Base-by-base conservation (phyloP, 495 filamentous ascomycete species). In the Cryomyces minteri region DNA sequence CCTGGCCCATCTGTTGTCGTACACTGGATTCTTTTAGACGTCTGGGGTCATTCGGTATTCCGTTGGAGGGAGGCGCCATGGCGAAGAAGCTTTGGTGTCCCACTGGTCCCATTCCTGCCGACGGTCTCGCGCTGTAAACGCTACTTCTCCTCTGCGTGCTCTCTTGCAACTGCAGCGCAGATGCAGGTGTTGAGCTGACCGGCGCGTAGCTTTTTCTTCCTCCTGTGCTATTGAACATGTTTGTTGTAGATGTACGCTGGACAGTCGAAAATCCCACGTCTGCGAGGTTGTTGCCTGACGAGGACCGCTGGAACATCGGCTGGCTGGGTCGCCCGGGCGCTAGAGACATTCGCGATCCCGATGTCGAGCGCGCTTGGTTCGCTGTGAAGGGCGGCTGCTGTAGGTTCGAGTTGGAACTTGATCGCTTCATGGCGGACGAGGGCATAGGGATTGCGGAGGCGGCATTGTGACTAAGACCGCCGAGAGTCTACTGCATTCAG, bases 391-490 rank as follows among this genome's bases (percentile, higher is more conserved):
- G 70, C 37, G 71, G 64, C 55, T 77, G 77, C 56, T 77, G 73
- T 51, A 71, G 65, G 50, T 72, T 74, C 44, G 77, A 76, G 40
- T 79, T 79, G n/a, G 84, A 88, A 53, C 76, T 93, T 6, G 84
- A 83, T 58, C 90, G 84, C 64, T 95, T 95, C 68, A 96, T 72
- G 28, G 90, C 84, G n/a, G 90, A 95, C n/a, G 80, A 68, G 5
- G 87, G 86, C 61, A 86, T 82, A 5, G 88, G 87, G 45, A 94
- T 81, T n/a, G 74, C 67, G 36, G 80, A 78, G 55, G 45, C 44
- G 55, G 45, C 44, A 49, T 80, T 88, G 60, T 76, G 73, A 56
- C 77, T 82, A 55, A 88, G 71, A 53, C 74, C 72, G 50, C 77
- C 84, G 38, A 92, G 73, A 30, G 84, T 88, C 84, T 90, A 60